Conservation (phyloP, 352 stramenopile species). For the Saprolegnia parasitica region DNA sequence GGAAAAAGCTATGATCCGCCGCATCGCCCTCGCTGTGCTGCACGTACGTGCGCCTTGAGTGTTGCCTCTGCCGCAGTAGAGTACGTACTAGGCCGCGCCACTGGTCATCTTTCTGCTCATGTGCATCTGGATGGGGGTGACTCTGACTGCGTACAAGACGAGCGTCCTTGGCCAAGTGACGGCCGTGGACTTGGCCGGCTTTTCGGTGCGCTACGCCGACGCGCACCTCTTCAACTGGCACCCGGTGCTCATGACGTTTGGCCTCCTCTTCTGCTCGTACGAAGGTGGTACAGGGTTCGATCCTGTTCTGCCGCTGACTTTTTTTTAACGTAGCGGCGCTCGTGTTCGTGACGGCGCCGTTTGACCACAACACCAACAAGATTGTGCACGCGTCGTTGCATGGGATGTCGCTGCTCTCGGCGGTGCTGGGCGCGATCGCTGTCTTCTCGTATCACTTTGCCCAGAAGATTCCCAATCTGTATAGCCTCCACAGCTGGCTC, state of each 20-base stretch:
- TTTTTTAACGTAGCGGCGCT: neutral
- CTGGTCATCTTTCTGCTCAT: constrained; percentile 59
- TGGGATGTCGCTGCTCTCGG: constrained; percentile 52
- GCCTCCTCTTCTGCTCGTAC: constrained; percentile 73
- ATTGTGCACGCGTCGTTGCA: constrained; percentile 72
- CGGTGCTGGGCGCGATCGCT: constrained; percentile 51
- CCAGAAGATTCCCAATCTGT: constrained; percentile 78
- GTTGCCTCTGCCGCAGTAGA: neutral
- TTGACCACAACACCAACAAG: constrained; percentile 28
- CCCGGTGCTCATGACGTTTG: constrained; percentile 79
- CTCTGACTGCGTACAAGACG: constrained; percentile 54
- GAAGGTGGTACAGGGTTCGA: too few relatives aligned
- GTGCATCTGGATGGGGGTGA: constrained; percentile 64
- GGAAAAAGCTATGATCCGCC: too few relatives aligned
- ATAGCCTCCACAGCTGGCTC: constrained; percentile 86
- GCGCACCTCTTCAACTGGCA: constrained; percentile 83
- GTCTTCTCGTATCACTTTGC: constrained; percentile 87
- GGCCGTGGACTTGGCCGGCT: constrained; percentile 48
- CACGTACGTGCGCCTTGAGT: neutral
- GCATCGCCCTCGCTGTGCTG: too few relatives aligned
- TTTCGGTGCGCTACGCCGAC: constrained; percentile 60
- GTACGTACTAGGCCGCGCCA: constrained; percentile 41
- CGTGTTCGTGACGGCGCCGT: constrained; percentile 18
- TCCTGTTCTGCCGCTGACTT: neutral
- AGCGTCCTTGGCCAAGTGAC: constrained; percentile 40